Conservation (phyloP, 805 yeast species). For the Wickerhamomyces rabaulensis region DNA sequence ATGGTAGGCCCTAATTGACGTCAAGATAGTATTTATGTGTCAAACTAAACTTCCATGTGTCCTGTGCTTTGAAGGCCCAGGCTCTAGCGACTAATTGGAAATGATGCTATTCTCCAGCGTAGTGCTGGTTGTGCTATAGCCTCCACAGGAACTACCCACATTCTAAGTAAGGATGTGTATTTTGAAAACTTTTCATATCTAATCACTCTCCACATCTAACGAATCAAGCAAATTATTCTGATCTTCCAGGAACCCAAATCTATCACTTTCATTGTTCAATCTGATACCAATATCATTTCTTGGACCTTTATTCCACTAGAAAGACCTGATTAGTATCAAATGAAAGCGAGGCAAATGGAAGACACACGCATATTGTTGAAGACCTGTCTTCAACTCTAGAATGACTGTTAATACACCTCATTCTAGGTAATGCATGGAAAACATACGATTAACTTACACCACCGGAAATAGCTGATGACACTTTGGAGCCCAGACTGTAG, state of each 20-base stretch:
- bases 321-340: background rate
- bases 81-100: too few relatives aligned
- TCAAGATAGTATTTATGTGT: too few relatives aligned
- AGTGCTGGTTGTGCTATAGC: too few relatives aligned
- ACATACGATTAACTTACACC: conserved; percentile 18
- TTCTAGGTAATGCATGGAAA: background rate
- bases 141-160: too few relatives aligned
- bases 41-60: too few relatives aligned
- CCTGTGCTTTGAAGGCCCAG: too few relatives aligned
- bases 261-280: conserved; percentile 22
- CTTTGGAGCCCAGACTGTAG: conserved; percentile 20
- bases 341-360: background rate
- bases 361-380: background rate
- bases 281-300: conserved; percentile 13
- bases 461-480: conserved; percentile 21
- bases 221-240: conserved; percentile 36
- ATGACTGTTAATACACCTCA: conserved; percentile 10
- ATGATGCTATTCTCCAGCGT: too few relatives aligned
- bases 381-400: background rate
- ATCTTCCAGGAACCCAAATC: conserved; percentile 33
- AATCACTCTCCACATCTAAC: conserved; percentile 26
- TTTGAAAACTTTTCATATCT: background rate
- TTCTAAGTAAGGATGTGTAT: too few relatives aligned
- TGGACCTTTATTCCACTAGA: conserved; percentile 12
- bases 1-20: too few relatives aligned